Conservation (phyloP, 495 filamentous ascomycete species). For the Talaromyces borbonicus region DNA sequence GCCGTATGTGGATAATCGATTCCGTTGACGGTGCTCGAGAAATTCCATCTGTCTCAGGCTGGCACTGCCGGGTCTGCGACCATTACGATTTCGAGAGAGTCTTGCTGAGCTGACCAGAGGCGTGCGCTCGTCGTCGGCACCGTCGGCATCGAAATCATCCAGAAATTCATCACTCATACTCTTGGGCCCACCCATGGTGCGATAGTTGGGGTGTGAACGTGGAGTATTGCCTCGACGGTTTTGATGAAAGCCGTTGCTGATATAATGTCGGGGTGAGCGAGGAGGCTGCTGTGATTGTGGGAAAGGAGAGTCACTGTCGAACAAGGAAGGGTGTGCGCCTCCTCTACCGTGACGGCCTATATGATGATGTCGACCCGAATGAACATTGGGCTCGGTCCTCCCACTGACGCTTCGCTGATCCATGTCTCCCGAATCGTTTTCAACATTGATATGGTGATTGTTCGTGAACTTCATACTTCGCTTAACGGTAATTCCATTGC, state of each 20-base stretch:
- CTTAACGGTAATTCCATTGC: constrained; percentile 63
- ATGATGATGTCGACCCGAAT: constrained; percentile 64
- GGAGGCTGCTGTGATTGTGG: constrained; percentile 36
- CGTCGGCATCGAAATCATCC: constrained; percentile 62
- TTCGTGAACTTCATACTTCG: constrained; percentile 98
- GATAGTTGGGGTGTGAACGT: constrained; percentile 28
- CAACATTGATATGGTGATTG: constrained; percentile 53
- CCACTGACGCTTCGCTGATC: constrained; percentile 52
- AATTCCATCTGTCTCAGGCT: constrained; percentile 66
- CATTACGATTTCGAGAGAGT: constrained; percentile 49
- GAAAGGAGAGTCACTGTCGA: constrained; percentile 70
- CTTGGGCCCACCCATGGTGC: constrained; percentile 35
- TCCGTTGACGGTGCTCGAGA: constrained; percentile 55
- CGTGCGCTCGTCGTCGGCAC: constrained; percentile 84
- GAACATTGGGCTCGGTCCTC: constrained; percentile 48
- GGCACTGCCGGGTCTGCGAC: constrained; percentile 46
- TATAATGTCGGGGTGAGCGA: constrained; percentile 53
- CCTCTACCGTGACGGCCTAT: constrained; percentile 61
- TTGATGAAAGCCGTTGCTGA: constrained; percentile 26
- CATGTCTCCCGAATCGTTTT: constrained; percentile 50
- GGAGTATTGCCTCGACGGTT: constrained; percentile 21
- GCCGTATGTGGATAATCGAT: constrained; percentile 61
- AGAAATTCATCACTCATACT: constrained; percentile 46
- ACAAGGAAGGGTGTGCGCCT: constrained; percentile 59
- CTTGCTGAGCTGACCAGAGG: constrained; percentile 66